phyloP scores from a whole-genome alignment of 257 asterid genomes.

The Fraxinus cuspidata region DNA sequence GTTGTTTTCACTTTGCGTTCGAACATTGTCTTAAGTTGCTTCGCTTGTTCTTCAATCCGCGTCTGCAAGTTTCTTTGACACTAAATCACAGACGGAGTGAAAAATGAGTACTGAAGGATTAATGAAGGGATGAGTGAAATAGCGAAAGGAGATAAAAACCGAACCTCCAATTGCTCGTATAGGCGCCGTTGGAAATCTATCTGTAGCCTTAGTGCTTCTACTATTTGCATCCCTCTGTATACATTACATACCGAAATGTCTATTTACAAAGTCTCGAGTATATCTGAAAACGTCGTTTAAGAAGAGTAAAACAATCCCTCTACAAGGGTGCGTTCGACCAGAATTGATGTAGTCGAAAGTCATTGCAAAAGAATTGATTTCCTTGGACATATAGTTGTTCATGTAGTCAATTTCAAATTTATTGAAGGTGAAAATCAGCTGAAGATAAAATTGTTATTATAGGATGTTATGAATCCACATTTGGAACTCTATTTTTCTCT shows the following conservation, averaged over 20 bases:
- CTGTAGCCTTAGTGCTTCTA: conserved; percentile 44
- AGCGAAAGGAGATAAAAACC: neutral
- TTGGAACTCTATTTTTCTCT: neutral
- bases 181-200: conserved; percentile 36
- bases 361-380: neutral
- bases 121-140: neutral
- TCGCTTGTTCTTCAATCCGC: conserved; percentile 52
- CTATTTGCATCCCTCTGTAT: conserved; percentile 33
- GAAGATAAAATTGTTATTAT: neutral
- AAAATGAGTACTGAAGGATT: neutral
- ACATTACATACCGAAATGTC: neutral
- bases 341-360: too few relatives aligned
- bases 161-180: conserved; percentile 46
- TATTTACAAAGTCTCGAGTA: neutral
- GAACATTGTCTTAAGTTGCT: conserved; percentile 42
- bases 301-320: neutral
- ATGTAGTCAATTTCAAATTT: neutral
- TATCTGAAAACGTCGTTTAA: neutral
- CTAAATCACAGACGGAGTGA: conserved; percentile 17
- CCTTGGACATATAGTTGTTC: neutral
- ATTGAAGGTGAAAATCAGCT: neutral
- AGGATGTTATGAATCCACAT: neutral
- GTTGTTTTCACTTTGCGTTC: conserved; percentile 30
- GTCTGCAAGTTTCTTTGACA: conserved; percentile 40
- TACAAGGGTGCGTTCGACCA: too few relatives aligned